Evolutionary conservation across 1,139 yeast species (phyloP), one percentile per base, ranked within the genome.

Genomic region (Pichia sp.): DNA sequence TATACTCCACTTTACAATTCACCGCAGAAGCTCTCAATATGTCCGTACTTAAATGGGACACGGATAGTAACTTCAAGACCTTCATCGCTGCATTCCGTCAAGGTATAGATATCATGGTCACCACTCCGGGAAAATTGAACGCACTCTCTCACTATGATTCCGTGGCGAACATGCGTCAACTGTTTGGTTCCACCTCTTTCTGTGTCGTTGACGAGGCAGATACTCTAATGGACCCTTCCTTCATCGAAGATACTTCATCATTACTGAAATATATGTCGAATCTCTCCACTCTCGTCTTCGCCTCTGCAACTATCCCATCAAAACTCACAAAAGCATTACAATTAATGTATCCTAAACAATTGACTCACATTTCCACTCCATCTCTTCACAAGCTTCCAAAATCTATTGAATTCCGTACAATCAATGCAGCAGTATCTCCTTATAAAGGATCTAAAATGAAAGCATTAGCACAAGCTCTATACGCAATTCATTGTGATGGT

Each of bases 141-240:
- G 49, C 60, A 4, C 39, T 58, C 30, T 50, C 56, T 2, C 46
- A 38, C 28, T 56, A 57, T 30, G 53, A 49, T 23, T 53, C 57
- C 2, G 45, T 57, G 20, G 45, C 48, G 7, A 45, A 49, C 33
- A 53, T 58, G 6, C 40, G 48, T 21, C 46, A 51, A 20, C 39
- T 58, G 14, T 41, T 57, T 22, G 47, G 50, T 20, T 44, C 54
- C 25, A 72, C 76, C 1, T 67, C 71, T 21, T 80, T 72, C 49
- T 66, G 84, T 38, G 88, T 84, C 3, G 72, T 83, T n/a, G 98
- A 91, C 56, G 98, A 91, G 58, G 97, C 98, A 0, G 98, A 91
- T 58, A 84, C 96, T 0, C 63, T 91, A 37, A 71, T 91, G 77
- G 96, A 88, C 52, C 72, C 75, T 37, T 81, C 94, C 0, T 88